A percentile compares a stretch with the other conserved stretches of the same genome.
Evolutionary conservation across 2,329 filamentous ascomycete genomes (phyloP).

Genomic region (Stachybotrys chlorohalonatus): DNA sequence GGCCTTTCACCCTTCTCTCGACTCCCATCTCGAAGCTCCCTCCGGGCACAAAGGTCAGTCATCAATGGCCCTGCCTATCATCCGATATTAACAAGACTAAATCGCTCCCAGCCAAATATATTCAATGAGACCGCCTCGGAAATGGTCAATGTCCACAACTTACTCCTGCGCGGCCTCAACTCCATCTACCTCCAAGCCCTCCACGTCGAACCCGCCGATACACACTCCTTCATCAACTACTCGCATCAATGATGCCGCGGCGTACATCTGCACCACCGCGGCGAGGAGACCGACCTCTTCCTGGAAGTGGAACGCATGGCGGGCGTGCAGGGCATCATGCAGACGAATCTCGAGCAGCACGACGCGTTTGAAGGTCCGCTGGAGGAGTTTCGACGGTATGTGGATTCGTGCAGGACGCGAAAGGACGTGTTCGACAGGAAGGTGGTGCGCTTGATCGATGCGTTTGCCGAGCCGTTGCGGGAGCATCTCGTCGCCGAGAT

Average conservation of each 20-base stretch:
- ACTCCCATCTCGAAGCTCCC: slow-evolving; percentile 1
- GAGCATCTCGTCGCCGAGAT: not conserved
- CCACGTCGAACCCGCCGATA: slow-evolving; percentile 19
- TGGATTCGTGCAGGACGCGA: not conserved
- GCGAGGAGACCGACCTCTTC: slow-evolving; percentile 27
- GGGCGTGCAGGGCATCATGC: slow-evolving; percentile 23
- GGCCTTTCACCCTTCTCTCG: slow-evolving; percentile 2
- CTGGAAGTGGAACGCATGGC: slow-evolving; percentile 20
- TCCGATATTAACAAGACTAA: not conserved
- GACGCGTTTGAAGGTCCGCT: slow-evolving; percentile 22
- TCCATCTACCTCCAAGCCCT: slow-evolving; percentile 24
- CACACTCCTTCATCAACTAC: slow-evolving; percentile 16
- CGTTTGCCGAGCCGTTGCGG: not conserved
- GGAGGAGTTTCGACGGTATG: slow-evolving; percentile 5
- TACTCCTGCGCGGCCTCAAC: slow-evolving; percentile 22
- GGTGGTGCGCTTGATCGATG: not conserved
- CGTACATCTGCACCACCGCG: slow-evolving; percentile 23
- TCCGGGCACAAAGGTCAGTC: slow-evolving; percentile 1
- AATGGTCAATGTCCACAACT: slow-evolving; percentile 23
- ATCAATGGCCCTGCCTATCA: not conserved
- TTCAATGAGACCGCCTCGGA: slow-evolving; percentile 16
- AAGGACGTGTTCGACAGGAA: not conserved
- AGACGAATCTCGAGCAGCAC: slow-evolving; percentile 27
- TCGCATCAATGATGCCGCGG: slow-evolving; percentile 14
- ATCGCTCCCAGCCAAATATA: slow-evolving; percentile 13